Evolutionary conservation across 495 filamentous ascomycete species (phyloP), one percentile per base, ranked within the genome.

Genomic region (Xylaria curta): DNA sequence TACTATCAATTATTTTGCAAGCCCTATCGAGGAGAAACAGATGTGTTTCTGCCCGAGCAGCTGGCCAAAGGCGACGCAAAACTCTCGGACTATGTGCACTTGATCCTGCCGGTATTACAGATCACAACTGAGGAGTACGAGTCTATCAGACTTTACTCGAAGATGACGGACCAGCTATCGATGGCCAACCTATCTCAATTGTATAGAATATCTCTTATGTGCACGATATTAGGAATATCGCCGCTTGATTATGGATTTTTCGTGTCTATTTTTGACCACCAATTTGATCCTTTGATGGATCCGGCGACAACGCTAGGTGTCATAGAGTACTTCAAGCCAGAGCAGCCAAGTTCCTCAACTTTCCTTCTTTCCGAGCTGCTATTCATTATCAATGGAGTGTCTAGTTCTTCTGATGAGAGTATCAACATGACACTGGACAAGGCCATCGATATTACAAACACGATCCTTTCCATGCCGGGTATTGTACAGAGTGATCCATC

Each of bases 391-490:
- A 33, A 33, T 33, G 31, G 31, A 33, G 31, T 33, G 31, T 33
- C 31, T 33, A 33, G 31, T 33, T 33, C 31, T 33, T 33, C 31
- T 33, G 31, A 33, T 4, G 31, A 33, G 31, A 33, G 31, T 33
- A 33, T 33, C 7, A 51, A 51, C 47, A n/a, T 51, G 47, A 51
- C 47, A 5, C 47, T n/a, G 19, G 47, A 51, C 47, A 51, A 51
- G 17, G 47, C 47, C n/a, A n/a, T 51, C 47, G 47, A 51, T 17
- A 51, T 51, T 51, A 51, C 47, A n/a, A 51, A 51, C n/a, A 51
- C 17, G 7, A n/a, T 51, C 47, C 47, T 51, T 51, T 51, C 17
- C 17, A 51, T 51, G 47, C 47, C 10, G 47, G 47, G 47, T 7
- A 21, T 21, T 6, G 47, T 51, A 1, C 47, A 51, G 47, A n/a